Conservation (phyloP, 371 early-diverging fungal species). For the Dinochytrium kinnereticum region DNA sequence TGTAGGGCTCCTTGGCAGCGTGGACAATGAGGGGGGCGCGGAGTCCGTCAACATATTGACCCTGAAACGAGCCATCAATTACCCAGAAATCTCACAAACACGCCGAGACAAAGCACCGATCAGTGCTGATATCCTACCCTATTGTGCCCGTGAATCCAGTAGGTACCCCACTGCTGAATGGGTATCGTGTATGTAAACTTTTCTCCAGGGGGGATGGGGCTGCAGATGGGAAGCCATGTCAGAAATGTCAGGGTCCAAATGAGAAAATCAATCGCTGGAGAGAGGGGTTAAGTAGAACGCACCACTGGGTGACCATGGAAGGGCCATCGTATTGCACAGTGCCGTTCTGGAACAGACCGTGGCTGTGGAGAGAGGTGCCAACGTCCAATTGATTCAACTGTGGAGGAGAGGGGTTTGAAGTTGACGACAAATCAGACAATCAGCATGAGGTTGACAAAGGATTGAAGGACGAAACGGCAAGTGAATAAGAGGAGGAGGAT, state of each 20-base stretch:
- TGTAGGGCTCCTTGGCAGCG: conserved; percentile 55
- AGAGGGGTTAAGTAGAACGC: background rate
- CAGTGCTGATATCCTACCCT: background rate
- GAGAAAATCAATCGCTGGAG: background rate
- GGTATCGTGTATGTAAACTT: conserved; percentile 68
- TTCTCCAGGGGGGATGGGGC: conserved; percentile 40
- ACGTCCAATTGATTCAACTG: conserved; percentile 60
- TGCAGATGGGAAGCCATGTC: background rate
- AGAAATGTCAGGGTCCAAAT: background rate
- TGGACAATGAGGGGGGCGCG: conserved; percentile 76
- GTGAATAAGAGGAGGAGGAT: too few relatives aligned
- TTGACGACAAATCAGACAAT: background rate
- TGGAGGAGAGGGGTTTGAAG: background rate
- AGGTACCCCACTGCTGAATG: conserved; percentile 72
- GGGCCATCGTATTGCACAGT: conserved; percentile 67
- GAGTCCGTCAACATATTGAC: conserved; percentile 85
- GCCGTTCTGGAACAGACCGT: conserved; percentile 73
- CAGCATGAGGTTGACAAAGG: too few relatives aligned
- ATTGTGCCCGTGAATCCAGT: conserved; percentile 77
- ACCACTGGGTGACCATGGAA: conserved; percentile 32
- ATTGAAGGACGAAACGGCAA: too few relatives aligned
- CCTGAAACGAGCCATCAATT: conserved; percentile 34
- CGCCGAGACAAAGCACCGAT: background rate
- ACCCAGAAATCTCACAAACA: too few relatives aligned
- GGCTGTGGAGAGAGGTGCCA: conserved; percentile 68